phyloP scores from a whole-genome alignment of 345 rosid genomes.

The Orychophragmus violaceus region DNA sequence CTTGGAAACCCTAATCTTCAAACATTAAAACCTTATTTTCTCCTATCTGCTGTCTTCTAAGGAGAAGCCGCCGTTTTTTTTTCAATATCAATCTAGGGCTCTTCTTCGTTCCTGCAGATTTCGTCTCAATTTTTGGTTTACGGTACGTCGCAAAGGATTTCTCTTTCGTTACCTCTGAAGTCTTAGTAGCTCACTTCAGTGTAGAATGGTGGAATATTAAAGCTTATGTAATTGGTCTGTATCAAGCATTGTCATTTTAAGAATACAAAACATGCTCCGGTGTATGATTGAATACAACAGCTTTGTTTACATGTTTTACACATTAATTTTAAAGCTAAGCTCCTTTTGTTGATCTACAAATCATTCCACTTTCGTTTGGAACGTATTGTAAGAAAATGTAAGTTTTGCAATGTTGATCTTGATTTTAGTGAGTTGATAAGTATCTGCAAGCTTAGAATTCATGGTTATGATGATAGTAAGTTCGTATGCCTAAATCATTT shows the following conservation, averaged over 20 bases:
- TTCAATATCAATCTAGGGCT: background rate
- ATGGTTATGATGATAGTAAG: background rate
- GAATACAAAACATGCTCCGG: background rate
- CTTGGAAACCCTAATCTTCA: conserved; percentile 27
- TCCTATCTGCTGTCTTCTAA: background rate
- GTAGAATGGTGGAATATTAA: background rate
- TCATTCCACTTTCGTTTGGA: background rate
- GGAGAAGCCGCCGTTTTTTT: conserved; percentile 21
- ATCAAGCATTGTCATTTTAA: background rate
- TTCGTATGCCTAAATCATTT: background rate
- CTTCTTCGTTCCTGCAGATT: conserved; percentile 20
- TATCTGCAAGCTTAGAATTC: background rate
- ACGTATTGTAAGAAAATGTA: background rate
- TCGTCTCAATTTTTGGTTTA: background rate
- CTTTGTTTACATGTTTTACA: background rate
- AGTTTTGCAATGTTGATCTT: background rate
- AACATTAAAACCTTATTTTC: conserved; percentile 17
- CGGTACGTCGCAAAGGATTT: conserved; percentile 9
- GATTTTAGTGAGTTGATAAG: background rate
- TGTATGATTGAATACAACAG: background rate
- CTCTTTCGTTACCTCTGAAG: background rate
- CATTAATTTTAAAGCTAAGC: background rate
- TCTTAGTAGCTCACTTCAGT: background rate
- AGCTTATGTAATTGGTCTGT: background rate
- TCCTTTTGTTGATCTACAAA: background rate